These are phyloP conservation scores for Pachysandra terminalis DNA, from an alignment of 164 flowering plant species.

Conservation along the genomic window DNA sequence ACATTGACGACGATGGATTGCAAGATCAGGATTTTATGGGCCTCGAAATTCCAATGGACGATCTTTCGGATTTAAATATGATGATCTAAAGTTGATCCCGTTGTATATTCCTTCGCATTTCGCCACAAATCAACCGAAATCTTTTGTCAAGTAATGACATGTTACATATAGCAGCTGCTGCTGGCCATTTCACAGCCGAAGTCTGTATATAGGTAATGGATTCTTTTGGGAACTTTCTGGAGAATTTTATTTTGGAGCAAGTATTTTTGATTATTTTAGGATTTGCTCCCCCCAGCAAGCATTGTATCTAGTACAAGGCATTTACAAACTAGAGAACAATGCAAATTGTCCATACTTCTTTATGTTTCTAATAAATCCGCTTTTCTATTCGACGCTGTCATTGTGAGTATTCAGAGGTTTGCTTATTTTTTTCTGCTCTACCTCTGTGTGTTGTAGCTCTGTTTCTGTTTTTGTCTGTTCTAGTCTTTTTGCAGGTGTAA, in stretches of 20 bases:
- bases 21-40: conserved; percentile 68
- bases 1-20: conserved; percentile 58
- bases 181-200: conserved; percentile 20
- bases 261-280: conserved; percentile 26
- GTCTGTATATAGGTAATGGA: conserved; percentile 46
- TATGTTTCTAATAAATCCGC: conserved; percentile 38
- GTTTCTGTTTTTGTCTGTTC: too few species aligned
- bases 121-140: conserved; percentile 29
- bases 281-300: conserved; percentile 30
- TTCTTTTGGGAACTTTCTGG: conserved; percentile 41
- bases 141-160: conserved; percentile 31
- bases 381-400: conserved; percentile 9
- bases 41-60: conserved; percentile 83
- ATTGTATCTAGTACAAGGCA: conserved; percentile 42
- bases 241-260: conserved; percentile 35
- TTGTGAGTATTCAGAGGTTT: background rate
- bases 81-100: conserved; percentile 53
- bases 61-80: conserved; percentile 71
- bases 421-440: background rate
- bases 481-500: background rate
- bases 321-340: conserved; percentile 40
- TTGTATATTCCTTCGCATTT: conserved; percentile 63
- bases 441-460: background rate
- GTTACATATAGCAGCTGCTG: conserved; percentile 20
- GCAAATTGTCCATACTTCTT: conserved; percentile 55